Evolutionary conservation across 352 stramenopile genomes (phyloP).

Genomic region (Peronospora belbahrii): DNA sequence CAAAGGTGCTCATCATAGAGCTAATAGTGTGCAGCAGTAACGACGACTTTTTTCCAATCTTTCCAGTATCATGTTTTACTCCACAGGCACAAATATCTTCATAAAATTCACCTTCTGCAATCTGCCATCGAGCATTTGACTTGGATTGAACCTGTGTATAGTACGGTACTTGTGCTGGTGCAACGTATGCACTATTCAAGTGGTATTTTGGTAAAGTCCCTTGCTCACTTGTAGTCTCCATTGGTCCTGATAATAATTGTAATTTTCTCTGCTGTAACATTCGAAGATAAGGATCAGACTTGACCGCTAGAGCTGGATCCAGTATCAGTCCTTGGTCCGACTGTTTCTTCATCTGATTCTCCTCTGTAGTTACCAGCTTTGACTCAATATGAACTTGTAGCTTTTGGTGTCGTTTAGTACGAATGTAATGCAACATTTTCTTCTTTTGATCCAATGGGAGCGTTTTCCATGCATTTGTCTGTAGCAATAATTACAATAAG

Average conservation of each 20-base stretch:
- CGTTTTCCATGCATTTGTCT: conserved; percentile 71
- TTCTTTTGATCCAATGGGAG: conserved; percentile 73
- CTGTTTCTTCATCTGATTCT: conserved; percentile 8
- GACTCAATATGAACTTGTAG: conserved; percentile 1
- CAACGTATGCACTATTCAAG: conserved; percentile 56
- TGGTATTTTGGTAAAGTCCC: conserved; percentile 25
- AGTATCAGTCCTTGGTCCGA: conserved; percentile 1
- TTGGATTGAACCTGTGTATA: conserved; percentile 33
- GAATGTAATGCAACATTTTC: conserved; percentile 78
- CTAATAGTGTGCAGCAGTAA: conserved; percentile 56
- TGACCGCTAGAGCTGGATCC: conserved; percentile 23
- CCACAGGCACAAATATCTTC: conserved; percentile 52
- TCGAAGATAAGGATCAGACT: conserved; percentile 63
- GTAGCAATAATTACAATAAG: neutral
- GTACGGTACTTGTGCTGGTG: conserved; percentile 37
- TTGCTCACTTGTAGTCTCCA: neutral
- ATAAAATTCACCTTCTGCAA: conserved; percentile 69
- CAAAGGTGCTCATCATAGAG: conserved; percentile 82
- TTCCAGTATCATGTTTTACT: conserved; percentile 33
- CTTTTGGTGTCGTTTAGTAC: conserved; percentile 41
- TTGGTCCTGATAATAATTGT: conserved; percentile 11
- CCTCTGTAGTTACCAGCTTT: conserved; percentile 1
- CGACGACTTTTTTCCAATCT: conserved; percentile 32
- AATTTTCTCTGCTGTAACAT: conserved; percentile 72
- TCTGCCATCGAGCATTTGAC: conserved; percentile 53